Percentiles rank a stretch among this genome's conserved stretches.
Evolutionary conservation across 805 yeast genomes (phyloP).

Genomic region (Isabelozyma rhagii): DNA sequence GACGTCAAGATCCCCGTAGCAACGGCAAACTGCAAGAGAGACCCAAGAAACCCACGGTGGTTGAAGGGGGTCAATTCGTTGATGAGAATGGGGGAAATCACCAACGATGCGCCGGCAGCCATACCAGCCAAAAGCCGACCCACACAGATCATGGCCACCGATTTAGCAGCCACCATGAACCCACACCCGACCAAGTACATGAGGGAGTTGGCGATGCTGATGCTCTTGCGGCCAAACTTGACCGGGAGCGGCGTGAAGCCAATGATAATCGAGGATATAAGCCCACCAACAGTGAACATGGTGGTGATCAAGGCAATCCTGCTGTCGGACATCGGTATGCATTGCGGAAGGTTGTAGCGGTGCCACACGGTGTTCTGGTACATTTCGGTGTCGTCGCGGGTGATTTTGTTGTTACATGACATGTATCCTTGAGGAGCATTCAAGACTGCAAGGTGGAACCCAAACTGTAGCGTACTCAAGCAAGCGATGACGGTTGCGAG

Average conservation of each 20-base stretch:
- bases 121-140: constrained; percentile 36
- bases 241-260: constrained; percentile 23
- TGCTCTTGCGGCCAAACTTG: constrained; percentile 20
- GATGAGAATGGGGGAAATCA: constrained; percentile 39
- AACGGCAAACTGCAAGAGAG: constrained; percentile 36
- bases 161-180: constrained; percentile 21
- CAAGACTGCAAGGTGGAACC: constrained; percentile 37
- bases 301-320: constrained; percentile 26
- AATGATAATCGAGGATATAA: constrained; percentile 25
- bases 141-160: constrained; percentile 13
- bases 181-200: constrained; percentile 25
- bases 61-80: constrained; percentile 38
- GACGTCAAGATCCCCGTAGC: constrained; percentile 36
- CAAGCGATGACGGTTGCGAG: constrained; percentile 36
- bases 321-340: constrained; percentile 23
- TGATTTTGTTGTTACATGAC: constrained; percentile 18
- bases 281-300: constrained; percentile 35
- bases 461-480: constrained; percentile 36
- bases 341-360: constrained; percentile 17
- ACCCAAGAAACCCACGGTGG: constrained; percentile 41
- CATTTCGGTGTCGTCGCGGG: constrained; percentile 13
- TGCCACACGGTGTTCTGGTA: constrained; percentile 28
- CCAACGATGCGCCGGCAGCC: constrained; percentile 38
- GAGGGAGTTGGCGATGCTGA: constrained; percentile 17
- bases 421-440: constrained; percentile 31